Evolutionary conservation across 352 stramenopile species (phyloP).

Genomic region (Phytophthora parvispora): DNA sequence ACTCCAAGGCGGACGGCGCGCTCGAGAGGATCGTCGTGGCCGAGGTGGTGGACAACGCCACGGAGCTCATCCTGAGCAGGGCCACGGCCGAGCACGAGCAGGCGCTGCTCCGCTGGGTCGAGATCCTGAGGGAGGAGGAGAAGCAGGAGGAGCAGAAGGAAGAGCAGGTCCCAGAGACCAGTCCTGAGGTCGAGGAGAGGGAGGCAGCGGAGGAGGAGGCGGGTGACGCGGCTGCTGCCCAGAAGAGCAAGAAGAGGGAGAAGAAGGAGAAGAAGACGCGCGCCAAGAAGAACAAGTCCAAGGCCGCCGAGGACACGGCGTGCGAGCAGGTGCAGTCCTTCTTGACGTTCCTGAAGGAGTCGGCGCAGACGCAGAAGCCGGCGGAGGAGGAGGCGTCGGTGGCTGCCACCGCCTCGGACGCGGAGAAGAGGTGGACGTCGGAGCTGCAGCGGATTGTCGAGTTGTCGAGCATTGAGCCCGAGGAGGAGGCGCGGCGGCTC

Average conservation of each 20-base stretch:
- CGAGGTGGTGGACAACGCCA: constrained; percentile 75
- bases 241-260: constrained; percentile 37
- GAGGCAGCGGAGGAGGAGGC: not conserved
- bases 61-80: constrained; percentile 71
- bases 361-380: constrained; percentile 13
- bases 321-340: constrained; percentile 61
- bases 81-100: constrained; percentile 38
- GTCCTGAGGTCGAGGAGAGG: constrained; percentile 7
- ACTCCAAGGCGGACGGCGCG: constrained; percentile 25
- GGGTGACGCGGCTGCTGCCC: not conserved
- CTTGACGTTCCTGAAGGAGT: constrained; percentile 59
- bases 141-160: constrained; percentile 32
- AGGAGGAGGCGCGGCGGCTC: constrained; percentile 54
- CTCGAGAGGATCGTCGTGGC: constrained; percentile 53
- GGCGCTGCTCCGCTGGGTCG: constrained; percentile 56
- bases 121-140: constrained; percentile 40
- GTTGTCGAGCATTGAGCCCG: constrained; percentile 49
- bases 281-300: constrained; percentile 34
- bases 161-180: constrained; percentile 1
- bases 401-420: constrained; percentile 3
- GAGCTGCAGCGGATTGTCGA: constrained; percentile 58
- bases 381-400: not conserved
- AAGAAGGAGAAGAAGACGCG: constrained; percentile 39
- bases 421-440: constrained; percentile 25
- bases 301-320: constrained; percentile 31